These are phyloP conservation scores for Ophiostoma perfectum DNA, from an alignment of 2,329 filamentous ascomycete species.

Conservation along the genomic window DNA sequence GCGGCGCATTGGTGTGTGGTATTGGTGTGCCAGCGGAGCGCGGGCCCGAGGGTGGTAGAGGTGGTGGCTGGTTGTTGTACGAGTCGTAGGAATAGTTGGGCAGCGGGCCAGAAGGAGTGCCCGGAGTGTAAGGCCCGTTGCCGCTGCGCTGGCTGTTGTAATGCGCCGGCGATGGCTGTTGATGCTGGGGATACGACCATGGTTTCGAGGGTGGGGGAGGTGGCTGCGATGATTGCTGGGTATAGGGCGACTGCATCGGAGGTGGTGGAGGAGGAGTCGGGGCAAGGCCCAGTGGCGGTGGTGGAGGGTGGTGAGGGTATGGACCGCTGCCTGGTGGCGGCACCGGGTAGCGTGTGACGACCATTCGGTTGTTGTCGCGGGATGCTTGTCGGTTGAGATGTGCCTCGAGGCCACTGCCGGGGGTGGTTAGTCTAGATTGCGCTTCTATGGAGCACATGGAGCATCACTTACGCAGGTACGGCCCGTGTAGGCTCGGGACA, in stretches of 20 bases:
- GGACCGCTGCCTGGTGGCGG: slow-evolving; percentile 32
- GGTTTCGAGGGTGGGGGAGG: slow-evolving; percentile 15
- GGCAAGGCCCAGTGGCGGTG: slow-evolving; percentile 14
- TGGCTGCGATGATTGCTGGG: slow-evolving; percentile 29
- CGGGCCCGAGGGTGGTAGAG: neutral
- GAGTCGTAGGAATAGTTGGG: neutral
- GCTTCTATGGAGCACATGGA: neutral
- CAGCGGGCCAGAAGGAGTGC: slow-evolving; percentile 14
- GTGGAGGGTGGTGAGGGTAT: slow-evolving; percentile 25
- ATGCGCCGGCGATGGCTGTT: slow-evolving; percentile 25
- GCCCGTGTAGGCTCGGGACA: slow-evolving; percentile 48
- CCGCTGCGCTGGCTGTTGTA: slow-evolving; percentile 23
- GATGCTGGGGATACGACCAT: slow-evolving; percentile 16
- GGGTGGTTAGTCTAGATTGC: too few species aligned
- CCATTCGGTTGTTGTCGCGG: slow-evolving; percentile 27
- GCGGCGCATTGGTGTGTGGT: neutral
- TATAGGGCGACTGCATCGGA: slow-evolving; percentile 23
- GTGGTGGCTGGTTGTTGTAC: slow-evolving; percentile 5
- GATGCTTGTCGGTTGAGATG: slow-evolving; percentile 28
- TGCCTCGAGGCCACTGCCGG: slow-evolving; percentile 28
- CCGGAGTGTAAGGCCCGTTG: slow-evolving; percentile 23
- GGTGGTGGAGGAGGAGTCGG: neutral
- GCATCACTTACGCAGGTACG: slow-evolving; percentile 44
- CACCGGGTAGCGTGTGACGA: slow-evolving; percentile 37
- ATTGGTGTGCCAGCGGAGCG: slow-evolving; percentile 5